Evolutionary conservation across 371 early-diverging fungal genomes (phyloP), one percentile per base, ranked within the genome.

Genomic region (Lichtheimia ramosa): DNA sequence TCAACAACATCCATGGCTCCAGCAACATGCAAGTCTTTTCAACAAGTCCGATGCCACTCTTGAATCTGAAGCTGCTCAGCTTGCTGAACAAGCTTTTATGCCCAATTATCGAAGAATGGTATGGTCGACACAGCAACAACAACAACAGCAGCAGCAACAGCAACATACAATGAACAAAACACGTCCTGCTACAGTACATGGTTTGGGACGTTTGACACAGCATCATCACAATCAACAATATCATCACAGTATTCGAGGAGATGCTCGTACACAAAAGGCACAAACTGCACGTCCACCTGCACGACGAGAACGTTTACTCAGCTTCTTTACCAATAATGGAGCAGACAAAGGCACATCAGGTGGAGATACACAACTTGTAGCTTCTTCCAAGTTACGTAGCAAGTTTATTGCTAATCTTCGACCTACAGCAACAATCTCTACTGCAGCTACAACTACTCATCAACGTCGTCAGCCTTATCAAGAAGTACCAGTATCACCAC

Each of bases 1-100:
- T 24, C 74, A 77, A 62, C 56, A 59, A 13, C 86, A 88, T 62
- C 65, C 68, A 39, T 82, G 73, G 72, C 42, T 66, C 4, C 49
- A 55, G 18, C 52, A 40, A 13, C 54, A 64, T 24, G 13, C 40
- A 3, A 3, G 21, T 3, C 53, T 64, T 23, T 56, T 64, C 21
- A 20, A 55, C 3, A 64, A 64, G 39, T n/a, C 50, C 16, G 51
- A 59, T 34, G 48, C 55, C 1, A 56, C 41, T 24, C 41, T 64
- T n/a, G 65, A 64, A 28, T 16, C 24, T 2, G 65, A 64, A 28
- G 65, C 56, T 3, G 41, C 53, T 25, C 21, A 15, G 3, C 48
- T 28, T 6, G 57, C 66, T 13, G 48, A 48, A 41, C 57, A 27
- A 23, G 43, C 61, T 1, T 61, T 52, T 3, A 61, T 54, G 25